Evolutionary conservation across 2,329 filamentous ascomycete genomes (phyloP), one percentile per base, ranked within the genome.

Genomic region (Talaromyces sp.): DNA sequence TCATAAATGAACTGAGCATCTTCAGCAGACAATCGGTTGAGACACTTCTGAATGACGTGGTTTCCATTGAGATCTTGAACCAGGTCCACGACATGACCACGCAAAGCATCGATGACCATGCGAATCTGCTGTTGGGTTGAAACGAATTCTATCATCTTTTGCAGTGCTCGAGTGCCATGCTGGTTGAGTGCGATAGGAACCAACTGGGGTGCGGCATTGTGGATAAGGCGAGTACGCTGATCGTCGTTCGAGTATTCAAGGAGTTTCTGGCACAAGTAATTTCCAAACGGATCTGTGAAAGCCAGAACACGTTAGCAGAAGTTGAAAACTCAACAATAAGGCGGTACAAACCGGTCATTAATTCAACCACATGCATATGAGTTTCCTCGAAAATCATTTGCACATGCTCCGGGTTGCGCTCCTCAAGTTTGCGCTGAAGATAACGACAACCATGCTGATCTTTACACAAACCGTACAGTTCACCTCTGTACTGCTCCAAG

Each of bases 121-220:
- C 90, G 83, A 58, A 93, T 90, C 78, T 99, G 95, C 71, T 90
- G 87, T 2, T 87, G 84, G 28, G 91, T 96, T 59, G 88, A 90
- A 71, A 99, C 91, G 75, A 91, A 96, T 78, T 99, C 95, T 68
- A 99, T 99, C 95, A 99, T 99, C 84, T 98, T 99, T 81, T 99
- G 95, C 64, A 99, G 81, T 66, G 95, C 95, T 60, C 95, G 88
- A 64, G 95, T 99, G 69, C 95, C 95, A 75, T 99, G 95, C 80
- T 97, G 93, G 78, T 99, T 98, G 64, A 98, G 82, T 28, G 95
- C 95, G 72, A 99, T 97, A 70, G 88, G 88, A 25, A 96, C 92
- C 82, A 99, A 91, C 66, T 93, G 88, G 60, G 88, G 84, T 18
- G 92, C 87, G 44, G 95, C 92, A 70, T 96, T 96, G 76, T 93